These are phyloP conservation scores for Globisporangium cylindrosporum DNA, from an alignment of 352 stramenopile species.

Conservation along the genomic window DNA sequence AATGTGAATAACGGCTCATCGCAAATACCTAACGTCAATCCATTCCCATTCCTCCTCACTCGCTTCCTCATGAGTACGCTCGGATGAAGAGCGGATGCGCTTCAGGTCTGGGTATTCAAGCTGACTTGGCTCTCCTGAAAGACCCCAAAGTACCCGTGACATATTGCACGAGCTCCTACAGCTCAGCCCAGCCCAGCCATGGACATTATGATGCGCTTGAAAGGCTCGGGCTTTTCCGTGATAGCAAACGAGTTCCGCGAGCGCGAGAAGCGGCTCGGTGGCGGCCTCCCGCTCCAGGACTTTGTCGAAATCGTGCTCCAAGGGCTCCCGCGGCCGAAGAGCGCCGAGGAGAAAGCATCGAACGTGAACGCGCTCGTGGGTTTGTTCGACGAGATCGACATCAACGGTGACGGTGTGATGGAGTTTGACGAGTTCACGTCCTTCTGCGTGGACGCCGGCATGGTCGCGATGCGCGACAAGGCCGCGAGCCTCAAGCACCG, in stretches of 20 bases:
- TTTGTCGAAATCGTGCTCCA: slow-evolving; percentile 82
- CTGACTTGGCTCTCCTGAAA: too few species aligned
- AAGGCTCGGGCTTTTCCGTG: slow-evolving; percentile 67
- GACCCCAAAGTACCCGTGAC: too few species aligned
- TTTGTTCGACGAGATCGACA: slow-evolving; percentile 86
- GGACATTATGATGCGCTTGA: slow-evolving; percentile 84
- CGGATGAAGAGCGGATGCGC: not conserved
- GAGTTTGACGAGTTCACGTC: slow-evolving; percentile 88
- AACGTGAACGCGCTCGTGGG: slow-evolving; percentile 66
- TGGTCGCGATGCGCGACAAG: slow-evolving; percentile 62
- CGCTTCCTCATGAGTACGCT: not conserved
- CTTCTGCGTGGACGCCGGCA: slow-evolving; percentile 84
- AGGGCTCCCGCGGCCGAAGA: slow-evolving; percentile 44
- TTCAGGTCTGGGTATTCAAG: not conserved
- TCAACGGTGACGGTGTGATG: slow-evolving; percentile 83
- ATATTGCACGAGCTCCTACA: too few species aligned
- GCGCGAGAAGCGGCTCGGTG: slow-evolving; percentile 53
- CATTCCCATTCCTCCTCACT: not conserved
- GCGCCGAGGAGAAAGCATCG: slow-evolving; percentile 39
- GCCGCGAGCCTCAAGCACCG: slow-evolving; percentile 57
- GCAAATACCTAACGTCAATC: not conserved
- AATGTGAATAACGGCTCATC: not conserved
- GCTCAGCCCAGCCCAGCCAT: slow-evolving; percentile 25
- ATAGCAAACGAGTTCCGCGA: slow-evolving; percentile 78
- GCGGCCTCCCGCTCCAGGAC: slow-evolving; percentile 59